Percentiles rank a stretch among this genome's conserved stretches.
Evolutionary conservation across 2,329 filamentous ascomycete species (phyloP).

Genomic region (Fonsecaea pedrosoi): DNA sequence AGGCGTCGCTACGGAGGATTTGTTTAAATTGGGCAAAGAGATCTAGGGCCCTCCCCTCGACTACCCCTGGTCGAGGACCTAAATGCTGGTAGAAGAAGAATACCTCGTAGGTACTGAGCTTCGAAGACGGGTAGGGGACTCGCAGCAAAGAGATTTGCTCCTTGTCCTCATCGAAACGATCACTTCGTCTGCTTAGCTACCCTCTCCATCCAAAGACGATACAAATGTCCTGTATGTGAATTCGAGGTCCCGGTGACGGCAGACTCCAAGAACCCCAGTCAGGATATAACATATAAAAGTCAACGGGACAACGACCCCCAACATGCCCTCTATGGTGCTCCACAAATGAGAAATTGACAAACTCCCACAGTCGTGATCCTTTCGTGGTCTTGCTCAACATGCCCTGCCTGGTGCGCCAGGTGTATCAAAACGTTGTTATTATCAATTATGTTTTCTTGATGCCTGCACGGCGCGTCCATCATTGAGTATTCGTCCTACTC

Average conservation of each 20-base stretch:
- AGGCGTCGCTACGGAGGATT: constrained; percentile 17
- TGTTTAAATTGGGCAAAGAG: neutral
- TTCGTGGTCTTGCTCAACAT: neutral
- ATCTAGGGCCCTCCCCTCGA: neutral
- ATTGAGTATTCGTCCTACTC: neutral
- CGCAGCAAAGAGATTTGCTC: too few relatives aligned
- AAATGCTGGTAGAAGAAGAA: neutral
- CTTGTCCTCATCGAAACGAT: too few relatives aligned
- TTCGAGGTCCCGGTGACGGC: neutral
- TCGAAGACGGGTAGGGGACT: too few relatives aligned
- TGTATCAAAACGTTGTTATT: constrained; percentile 5
- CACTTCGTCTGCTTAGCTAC: too few relatives aligned
- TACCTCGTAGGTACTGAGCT: too few relatives aligned
- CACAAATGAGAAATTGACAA: neutral
- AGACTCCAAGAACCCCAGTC: neutral
- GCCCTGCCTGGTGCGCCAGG: constrained; percentile 1
- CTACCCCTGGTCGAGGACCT: neutral
- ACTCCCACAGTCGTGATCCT: constrained; percentile 1
- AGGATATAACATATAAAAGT: neutral
- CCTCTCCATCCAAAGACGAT: too few relatives aligned
- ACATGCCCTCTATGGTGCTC: neutral
- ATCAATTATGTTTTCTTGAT: neutral
- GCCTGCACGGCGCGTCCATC: neutral
- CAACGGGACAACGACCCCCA: neutral
- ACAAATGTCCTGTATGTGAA: neutral